These are phyloP conservation scores for Phytophthora macrochlamydospora DNA, from an alignment of 352 stramenopile genomes.

Conservation along the genomic window DNA sequence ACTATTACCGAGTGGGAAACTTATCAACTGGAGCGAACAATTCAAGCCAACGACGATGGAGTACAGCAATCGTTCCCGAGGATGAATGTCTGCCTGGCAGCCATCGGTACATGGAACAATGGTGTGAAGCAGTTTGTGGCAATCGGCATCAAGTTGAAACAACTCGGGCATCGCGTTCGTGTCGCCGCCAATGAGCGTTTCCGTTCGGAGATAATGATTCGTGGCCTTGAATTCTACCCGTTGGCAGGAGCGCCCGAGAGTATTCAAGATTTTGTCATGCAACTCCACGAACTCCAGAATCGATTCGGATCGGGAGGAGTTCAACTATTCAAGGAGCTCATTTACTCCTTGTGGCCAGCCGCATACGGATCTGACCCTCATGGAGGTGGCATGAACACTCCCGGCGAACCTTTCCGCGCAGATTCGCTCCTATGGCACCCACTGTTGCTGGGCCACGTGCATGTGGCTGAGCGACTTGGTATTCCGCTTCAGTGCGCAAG, in stretches of 20 bases:
- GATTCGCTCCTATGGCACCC: constrained; percentile 53
- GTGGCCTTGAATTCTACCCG: constrained; percentile 43
- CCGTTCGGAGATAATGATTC: constrained; percentile 43
- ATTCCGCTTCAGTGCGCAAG: constrained; percentile 52
- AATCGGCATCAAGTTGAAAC: constrained; percentile 54
- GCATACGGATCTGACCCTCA: constrained; percentile 50
- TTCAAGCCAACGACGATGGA: constrained; percentile 1
- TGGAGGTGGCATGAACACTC: constrained; percentile 23
- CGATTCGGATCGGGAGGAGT: constrained; percentile 24
- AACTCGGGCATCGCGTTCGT: constrained; percentile 71
- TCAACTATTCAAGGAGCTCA: constrained; percentile 43
- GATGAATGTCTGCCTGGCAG: constrained; percentile 46
- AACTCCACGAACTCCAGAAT: constrained; percentile 13
- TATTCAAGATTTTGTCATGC: constrained; percentile 16
- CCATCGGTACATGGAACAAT: constrained; percentile 43
- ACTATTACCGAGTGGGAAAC: constrained; percentile 29
- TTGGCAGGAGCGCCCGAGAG: constrained; percentile 25
- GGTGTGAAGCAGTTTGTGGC: constrained; percentile 51
- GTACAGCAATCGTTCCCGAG: constrained; percentile 8
- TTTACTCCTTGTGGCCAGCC: constrained; percentile 47
- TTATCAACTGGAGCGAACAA: constrained; percentile 7
- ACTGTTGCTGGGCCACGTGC: constrained; percentile 48
- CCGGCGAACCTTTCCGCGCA: constrained; percentile 44
- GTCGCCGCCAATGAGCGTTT: constrained; percentile 74
- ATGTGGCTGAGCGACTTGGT: constrained; percentile 54